phyloP scores from a whole-genome alignment of 2,329 filamentous ascomycete species.

The Pseudodiploospora longispora region DNA sequence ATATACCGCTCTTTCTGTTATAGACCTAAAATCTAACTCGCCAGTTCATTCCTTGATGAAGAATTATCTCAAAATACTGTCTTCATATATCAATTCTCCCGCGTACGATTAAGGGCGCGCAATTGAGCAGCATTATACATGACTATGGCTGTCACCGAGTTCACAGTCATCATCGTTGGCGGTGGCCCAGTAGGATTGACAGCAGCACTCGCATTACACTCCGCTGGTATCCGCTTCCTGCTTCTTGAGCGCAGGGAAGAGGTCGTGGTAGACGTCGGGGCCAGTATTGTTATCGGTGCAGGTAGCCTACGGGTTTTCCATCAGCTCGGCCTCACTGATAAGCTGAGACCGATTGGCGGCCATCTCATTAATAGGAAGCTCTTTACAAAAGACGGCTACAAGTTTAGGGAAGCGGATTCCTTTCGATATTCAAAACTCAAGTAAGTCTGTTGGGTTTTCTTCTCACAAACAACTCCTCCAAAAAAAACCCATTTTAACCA shows the following conservation, averaged over 20 bases:
- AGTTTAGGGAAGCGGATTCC: slow-evolving; percentile 15
- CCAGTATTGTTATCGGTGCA: slow-evolving; percentile 23
- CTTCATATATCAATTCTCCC: too few species aligned
- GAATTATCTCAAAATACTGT: too few species aligned
- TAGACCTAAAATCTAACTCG: too few species aligned
- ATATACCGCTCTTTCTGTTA: too few species aligned
- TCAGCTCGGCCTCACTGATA: slow-evolving; percentile 23
- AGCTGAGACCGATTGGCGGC: slow-evolving; percentile 15
- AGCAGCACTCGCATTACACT: slow-evolving; percentile 17
- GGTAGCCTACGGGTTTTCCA: slow-evolving; percentile 20
- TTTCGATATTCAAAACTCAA: slow-evolving; percentile 17
- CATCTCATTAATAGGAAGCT: slow-evolving; percentile 13
- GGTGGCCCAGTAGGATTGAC: slow-evolving; percentile 20
- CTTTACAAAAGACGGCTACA: slow-evolving; percentile 18
- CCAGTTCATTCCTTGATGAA: too few species aligned
- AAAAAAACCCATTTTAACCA: neutral
- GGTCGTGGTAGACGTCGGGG: slow-evolving; percentile 20
- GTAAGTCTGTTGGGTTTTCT: slow-evolving; percentile 9
- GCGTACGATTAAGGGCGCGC: too few species aligned
- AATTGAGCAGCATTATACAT: neutral
- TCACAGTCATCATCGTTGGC: slow-evolving; percentile 19
- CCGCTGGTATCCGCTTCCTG: slow-evolving; percentile 28
- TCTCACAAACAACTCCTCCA: too few species aligned
- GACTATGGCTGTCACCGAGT: slow-evolving; percentile 1
- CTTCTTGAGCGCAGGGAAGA: slow-evolving; percentile 26